Base-by-base conservation (phyloP, 257 asterid genomes). In the Jaltomata sinuosa region DNA sequence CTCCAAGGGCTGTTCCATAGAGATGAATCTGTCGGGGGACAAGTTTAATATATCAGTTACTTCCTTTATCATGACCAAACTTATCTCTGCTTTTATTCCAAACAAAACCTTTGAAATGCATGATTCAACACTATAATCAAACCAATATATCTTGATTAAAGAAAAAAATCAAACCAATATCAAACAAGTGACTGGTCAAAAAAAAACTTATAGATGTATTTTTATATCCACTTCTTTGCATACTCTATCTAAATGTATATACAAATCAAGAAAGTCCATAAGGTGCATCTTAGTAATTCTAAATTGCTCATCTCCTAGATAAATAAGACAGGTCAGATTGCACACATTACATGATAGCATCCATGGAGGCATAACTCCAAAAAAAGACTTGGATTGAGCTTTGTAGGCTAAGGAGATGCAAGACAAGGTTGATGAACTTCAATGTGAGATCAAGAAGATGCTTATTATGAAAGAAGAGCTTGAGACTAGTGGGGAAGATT, bases 1-100 rank as follows among this genome's bases (percentile, higher is more conserved):
- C 99, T 82, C 98, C 99, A 85, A 97, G 97, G 49, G 99, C 91
- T 84, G 98, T 94, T 34, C 99, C 99, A 61, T 95, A 97, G 11
- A 95, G 93, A 93, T 97, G 99, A 67, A 97, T 87, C 98, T 97
- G 93, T 81, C 80, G 59, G 74, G 42, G 57, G 67, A 74, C 74
- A 84, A 85, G 54, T 69, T 16, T 79, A 83, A 62, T 53, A 42
- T 31, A 64, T 74, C 61, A 29, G 61, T 84, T 14, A n/a, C 59
- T 47, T 36, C 81, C 61, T 27, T 76, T 25, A 74, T 74, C 62
- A 25, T 8, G 42, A 76, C 14, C 4, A 47, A 27, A 49, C 27
- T 54, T 76, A 71, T n/a, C 53, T 40, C 79, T 71, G 32, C 27
- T 76, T 14, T 76, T 14, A 76, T 76, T 76, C 61, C 22, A 18